phyloP scores from a whole-genome alignment of 1,284 basidiomycete genomes.

The Porogramme epimiltina region DNA sequence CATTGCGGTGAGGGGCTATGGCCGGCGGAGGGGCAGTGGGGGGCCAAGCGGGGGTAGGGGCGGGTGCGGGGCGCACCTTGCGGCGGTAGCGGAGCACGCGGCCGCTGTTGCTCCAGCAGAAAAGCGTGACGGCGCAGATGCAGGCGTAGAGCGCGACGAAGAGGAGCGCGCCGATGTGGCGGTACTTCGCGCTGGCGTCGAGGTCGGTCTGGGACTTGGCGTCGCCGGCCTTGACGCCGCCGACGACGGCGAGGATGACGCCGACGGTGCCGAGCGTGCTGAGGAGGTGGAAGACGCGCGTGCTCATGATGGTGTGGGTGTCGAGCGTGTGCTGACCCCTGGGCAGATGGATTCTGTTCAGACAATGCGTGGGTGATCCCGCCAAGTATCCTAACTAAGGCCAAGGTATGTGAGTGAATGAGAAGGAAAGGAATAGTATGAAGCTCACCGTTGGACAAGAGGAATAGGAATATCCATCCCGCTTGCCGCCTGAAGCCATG shows the following conservation, averaged over 20 bases:
- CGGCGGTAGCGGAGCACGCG: conserved; percentile 53
- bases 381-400: conserved; percentile 57
- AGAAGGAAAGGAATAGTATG: neutral
- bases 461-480: conserved; percentile 17
- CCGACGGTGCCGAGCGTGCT: conserved; percentile 45
- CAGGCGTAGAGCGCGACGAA: conserved; percentile 50
- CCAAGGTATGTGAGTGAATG: neutral
- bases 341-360: conserved; percentile 41
- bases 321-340: conserved; percentile 25
- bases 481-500: conserved; percentile 13
- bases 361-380: conserved; percentile 57
- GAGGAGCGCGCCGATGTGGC: conserved; percentile 50
- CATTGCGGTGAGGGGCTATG: too few species aligned
- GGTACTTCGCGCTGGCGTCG: conserved; percentile 35
- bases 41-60: too few species aligned
- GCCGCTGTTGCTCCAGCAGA: conserved; percentile 49
- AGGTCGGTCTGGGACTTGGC: conserved; percentile 14
- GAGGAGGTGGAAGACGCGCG: conserved; percentile 22
- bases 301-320: conserved; percentile 14
- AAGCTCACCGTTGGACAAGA: conserved; percentile 2
- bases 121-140: conserved; percentile 44
- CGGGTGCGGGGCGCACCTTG: conserved; percentile 32
- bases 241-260: conserved; percentile 51
- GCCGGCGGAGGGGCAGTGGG: too few species aligned
- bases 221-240: conserved; percentile 30